Base-by-base conservation (phyloP, 164 flowering plant species). In the Cinnamomum micranthum region DNA sequence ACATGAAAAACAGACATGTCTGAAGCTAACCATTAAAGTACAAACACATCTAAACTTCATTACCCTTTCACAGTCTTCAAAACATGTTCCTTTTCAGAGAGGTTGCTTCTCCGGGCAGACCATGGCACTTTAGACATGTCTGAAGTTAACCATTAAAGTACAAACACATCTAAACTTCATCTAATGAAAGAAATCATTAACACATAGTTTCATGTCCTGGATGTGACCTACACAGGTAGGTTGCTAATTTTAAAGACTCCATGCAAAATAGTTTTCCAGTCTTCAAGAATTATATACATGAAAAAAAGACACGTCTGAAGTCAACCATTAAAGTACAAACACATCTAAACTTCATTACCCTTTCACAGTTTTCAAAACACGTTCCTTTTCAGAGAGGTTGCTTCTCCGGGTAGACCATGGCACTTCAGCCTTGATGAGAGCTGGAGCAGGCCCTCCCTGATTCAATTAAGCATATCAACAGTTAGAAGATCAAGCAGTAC, bases 1-100 rank as follows among this genome's bases (percentile, higher is more conserved):
- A 41, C 47, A 41, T 41, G 47, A 9, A 41, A 41, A 6, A 41
- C 9, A 41, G 47, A 41, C 47, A 41, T 41, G 47, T 41, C 10
- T 9, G 47, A 41, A 41, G 47, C 10, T 35, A 35, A 35, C 47
- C 47, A 35, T 35, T 35, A 35, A 35, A 35, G 47, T 35, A 35
- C 7, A 41, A 41, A 41, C 47, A 41, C 47, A 9, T 41, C 47
- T 41, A 41, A n/a, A 47, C 50, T 50, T 3, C 2, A 51, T 85
- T 92, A 96, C 99, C 99, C 99, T 79, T 94, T 96, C 59, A 94
- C 91, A 65, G 95, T 92, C 86, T 91, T 94, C 87, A 94, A 74
- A 50, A 90, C 90, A 67, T 91, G 94, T 0, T 89, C 97, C 78
- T 87, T 87, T 12, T 93, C 98, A 78, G 95, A 87, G 22, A 93